Conservation (phyloP, 768 basidiomycete species). For the Dacryopinax spathularia region DNA sequence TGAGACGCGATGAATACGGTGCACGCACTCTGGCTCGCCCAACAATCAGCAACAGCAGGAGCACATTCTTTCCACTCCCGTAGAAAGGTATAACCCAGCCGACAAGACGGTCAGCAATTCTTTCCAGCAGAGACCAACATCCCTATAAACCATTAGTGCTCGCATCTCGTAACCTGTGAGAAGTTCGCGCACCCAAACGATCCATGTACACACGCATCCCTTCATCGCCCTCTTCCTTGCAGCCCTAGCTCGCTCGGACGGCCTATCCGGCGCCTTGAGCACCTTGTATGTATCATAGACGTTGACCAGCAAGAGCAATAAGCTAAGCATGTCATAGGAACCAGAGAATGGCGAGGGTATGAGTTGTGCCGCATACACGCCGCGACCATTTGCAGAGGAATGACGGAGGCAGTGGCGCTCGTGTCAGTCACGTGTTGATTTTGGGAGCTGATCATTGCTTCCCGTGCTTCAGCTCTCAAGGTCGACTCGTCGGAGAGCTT, state of each 20-base stretch:
- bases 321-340: slow-evolving; percentile 33
- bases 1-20: neutral
- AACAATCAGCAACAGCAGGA: slow-evolving; percentile 57
- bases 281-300: slow-evolving; percentile 77
- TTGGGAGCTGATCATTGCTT: neutral
- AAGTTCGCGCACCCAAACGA: slow-evolving; percentile 54
- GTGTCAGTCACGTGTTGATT: slow-evolving; percentile 3
- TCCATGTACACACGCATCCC: slow-evolving; percentile 69
- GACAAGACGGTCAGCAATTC: slow-evolving; percentile 46
- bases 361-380: too few species aligned
- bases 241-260: slow-evolving; percentile 45
- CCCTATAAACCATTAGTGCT: slow-evolving; percentile 30
- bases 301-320: slow-evolving; percentile 61
- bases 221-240: slow-evolving; percentile 78
- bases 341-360: too few species aligned
- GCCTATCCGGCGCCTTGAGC: slow-evolving; percentile 50
- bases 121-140: slow-evolving; percentile 55
- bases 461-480: neutral
- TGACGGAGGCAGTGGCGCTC: neutral
- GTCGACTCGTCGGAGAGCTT: too few species aligned
- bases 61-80: slow-evolving; percentile 61
- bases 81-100: slow-evolving; percentile 71
- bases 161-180: slow-evolving; percentile 7
- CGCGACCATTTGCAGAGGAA: neutral
- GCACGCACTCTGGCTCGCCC: slow-evolving; percentile 56